Conservation (phyloP, 2,329 filamentous ascomycete species). For the Tolypocladium ophioglossoides region DNA sequence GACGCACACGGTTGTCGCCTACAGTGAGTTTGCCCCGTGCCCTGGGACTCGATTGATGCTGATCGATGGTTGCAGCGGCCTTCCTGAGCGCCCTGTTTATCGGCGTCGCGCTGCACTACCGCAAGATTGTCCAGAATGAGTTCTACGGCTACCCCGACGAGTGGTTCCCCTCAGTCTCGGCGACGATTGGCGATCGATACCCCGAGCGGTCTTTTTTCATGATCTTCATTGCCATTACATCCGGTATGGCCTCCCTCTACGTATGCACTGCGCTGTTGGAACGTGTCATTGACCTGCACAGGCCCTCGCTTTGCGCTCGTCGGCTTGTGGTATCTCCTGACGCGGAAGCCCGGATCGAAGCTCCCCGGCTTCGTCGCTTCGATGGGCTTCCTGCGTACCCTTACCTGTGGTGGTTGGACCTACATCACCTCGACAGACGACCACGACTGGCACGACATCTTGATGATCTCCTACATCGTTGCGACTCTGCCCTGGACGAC, state of each 20-base stretch:
- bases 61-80: constrained; percentile 43
- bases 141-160: constrained; percentile 89
- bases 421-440: constrained; percentile 98
- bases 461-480: constrained; percentile 97
- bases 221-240: constrained; percentile 93
- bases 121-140: constrained; percentile 97
- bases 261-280: neutral
- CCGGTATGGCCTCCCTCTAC: constrained; percentile 41
- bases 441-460: constrained; percentile 97
- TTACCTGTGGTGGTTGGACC: constrained; percentile 96
- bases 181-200: constrained; percentile 94
- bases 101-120: constrained; percentile 75
- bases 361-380: constrained; percentile 74
- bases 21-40: constrained; percentile 42
- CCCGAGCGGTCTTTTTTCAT: constrained; percentile 96
- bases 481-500: constrained; percentile 91
- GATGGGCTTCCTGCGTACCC: constrained; percentile 74
- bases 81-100: constrained; percentile 80
- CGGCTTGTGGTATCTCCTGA: constrained; percentile 84
- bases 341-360: constrained; percentile 59
- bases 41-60: constrained; percentile 4
- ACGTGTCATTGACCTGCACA: constrained; percentile 18
- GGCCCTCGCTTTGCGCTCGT: constrained; percentile 87
- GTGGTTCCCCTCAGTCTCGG: constrained; percentile 94
- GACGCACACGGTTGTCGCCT: constrained; percentile 75